Conservation (phyloP, 306 rosid species). For the Albizia julibrissin region DNA sequence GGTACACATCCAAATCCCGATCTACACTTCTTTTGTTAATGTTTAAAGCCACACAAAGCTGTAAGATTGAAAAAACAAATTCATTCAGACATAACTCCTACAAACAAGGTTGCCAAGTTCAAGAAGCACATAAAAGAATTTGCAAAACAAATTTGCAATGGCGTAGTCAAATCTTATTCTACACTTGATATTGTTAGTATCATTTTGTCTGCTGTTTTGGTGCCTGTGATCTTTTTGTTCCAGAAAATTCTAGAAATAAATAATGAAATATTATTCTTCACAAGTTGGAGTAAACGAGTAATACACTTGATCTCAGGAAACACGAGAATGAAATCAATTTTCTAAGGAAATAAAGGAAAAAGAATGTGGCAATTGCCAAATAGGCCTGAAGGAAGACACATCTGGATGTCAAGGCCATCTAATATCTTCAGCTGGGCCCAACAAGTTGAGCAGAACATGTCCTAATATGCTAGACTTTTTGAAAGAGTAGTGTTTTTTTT, state of each 20-base stretch:
- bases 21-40: slow-evolving; percentile 79
- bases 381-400: slow-evolving; percentile 25
- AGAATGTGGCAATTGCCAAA: background rate
- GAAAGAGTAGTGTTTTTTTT: slow-evolving; percentile 3
- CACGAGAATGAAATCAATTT: slow-evolving; percentile 23
- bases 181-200: slow-evolving; percentile 20
- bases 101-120: background rate
- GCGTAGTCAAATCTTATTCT: slow-evolving; percentile 25
- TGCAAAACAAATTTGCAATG: background rate
- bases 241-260: slow-evolving; percentile 10
- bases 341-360: slow-evolving; percentile 4
- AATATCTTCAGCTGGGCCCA: slow-evolving; percentile 13
- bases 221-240: background rate
- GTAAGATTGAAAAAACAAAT: slow-evolving; percentile 41
- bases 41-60: slow-evolving; percentile 78
- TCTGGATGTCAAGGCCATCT: slow-evolving; percentile 25
- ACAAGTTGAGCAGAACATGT: background rate
- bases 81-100: slow-evolving; percentile 14
- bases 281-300: background rate
- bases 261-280: slow-evolving; percentile 18
- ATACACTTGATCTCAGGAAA: slow-evolving; percentile 12
- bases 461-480: slow-evolving; percentile 5
- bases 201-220: background rate
- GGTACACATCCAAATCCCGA: slow-evolving; percentile 89
- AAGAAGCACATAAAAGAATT: slow-evolving; percentile 2